phyloP scores from a whole-genome alignment of 108 stramenopile species.

The Skeletonema tropicum region DNA sequence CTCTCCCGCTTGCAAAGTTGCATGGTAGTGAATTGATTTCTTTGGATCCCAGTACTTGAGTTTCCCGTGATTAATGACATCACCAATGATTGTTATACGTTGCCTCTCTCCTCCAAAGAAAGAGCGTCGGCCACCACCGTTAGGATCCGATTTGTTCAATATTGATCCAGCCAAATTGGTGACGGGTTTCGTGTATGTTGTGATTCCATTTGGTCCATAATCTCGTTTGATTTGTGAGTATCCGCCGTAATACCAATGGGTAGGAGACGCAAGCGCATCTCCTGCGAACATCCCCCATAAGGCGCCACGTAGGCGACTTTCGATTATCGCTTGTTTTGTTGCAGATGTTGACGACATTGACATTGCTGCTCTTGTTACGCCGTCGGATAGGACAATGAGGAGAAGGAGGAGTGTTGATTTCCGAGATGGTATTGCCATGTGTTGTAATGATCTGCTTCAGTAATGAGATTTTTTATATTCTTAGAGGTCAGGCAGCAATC shows the following conservation, averaged over 20 bases:
- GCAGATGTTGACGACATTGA: slow-evolving; percentile 22
- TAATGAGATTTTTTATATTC: no score
- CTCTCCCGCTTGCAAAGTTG: slow-evolving; percentile 76
- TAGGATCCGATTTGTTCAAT: slow-evolving; percentile 81
- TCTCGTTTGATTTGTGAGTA: slow-evolving; percentile 62
- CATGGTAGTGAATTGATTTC: slow-evolving; percentile 84
- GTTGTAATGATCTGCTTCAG: no score
- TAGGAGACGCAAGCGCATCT: slow-evolving; percentile 83
- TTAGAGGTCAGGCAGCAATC: no score
- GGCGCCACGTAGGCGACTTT: slow-evolving; percentile 52
- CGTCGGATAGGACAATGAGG: background rate
- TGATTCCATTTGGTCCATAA: slow-evolving; percentile 62
- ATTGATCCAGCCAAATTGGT: slow-evolving; percentile 69
- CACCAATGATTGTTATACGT: slow-evolving; percentile 72
- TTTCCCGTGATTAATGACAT: slow-evolving; percentile 91
- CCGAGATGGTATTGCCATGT: no score
- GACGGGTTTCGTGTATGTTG: slow-evolving; percentile 67
- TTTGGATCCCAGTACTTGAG: slow-evolving; percentile 72
- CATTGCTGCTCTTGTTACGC: slow-evolving; percentile 21
- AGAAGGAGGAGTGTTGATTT: background rate
- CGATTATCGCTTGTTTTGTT: slow-evolving; percentile 14
- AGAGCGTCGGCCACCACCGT: slow-evolving; percentile 79
- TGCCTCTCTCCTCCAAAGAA: slow-evolving; percentile 16
- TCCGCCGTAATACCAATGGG: slow-evolving; percentile 91
- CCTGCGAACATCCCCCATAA: slow-evolving; percentile 69